A percentile compares a stretch with the other conserved stretches of the same genome.
These are phyloP conservation scores for Ricinus communis DNA, from an alignment of 345 rosid species.

Conservation along the genomic window DNA sequence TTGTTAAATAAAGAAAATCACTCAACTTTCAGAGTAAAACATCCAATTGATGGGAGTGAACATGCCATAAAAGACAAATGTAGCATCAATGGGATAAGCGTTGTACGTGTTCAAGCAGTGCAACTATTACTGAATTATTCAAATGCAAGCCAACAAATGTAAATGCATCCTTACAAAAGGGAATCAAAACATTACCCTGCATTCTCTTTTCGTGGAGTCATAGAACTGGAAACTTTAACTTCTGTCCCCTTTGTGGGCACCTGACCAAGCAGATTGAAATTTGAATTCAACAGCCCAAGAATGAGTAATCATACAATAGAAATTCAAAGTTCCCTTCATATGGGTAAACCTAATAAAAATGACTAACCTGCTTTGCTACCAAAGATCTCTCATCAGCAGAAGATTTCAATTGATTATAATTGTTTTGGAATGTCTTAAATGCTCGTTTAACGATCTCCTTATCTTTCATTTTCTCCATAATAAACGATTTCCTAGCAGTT, in stretches of 20 bases:
- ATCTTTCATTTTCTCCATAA: slow-evolving; percentile 95
- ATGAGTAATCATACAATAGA: not conserved
- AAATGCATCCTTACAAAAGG: slow-evolving; percentile 13
- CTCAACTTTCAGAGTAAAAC: not conserved
- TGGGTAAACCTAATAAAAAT: not conserved
- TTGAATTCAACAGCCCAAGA: slow-evolving; percentile 1
- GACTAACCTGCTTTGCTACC: slow-evolving; percentile 53
- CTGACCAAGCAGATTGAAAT: slow-evolving; percentile 31
- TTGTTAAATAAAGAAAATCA: not conserved
- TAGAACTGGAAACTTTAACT: slow-evolving; percentile 36
- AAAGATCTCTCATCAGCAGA: slow-evolving; percentile 44
- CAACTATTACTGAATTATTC: slow-evolving; percentile 1
- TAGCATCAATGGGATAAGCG: not conserved
- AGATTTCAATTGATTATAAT: slow-evolving; percentile 43
- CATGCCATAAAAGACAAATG: slow-evolving; percentile 15
- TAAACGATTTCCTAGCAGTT: slow-evolving; percentile 54
- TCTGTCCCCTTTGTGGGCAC: slow-evolving; percentile 42
- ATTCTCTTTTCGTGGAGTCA: slow-evolving; percentile 44
- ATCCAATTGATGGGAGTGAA: slow-evolving; percentile 1
- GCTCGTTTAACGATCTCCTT: slow-evolving; percentile 90
- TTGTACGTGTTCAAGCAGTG: slow-evolving; percentile 4
- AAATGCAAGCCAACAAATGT: slow-evolving; percentile 8
- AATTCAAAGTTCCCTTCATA: slow-evolving; percentile 10
- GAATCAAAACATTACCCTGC: slow-evolving; percentile 54
- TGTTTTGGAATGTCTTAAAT: slow-evolving; percentile 72